Evolutionary conservation across 2,329 filamentous ascomycete genomes (phyloP).

Genomic region (Teratosphaeria destructans): DNA sequence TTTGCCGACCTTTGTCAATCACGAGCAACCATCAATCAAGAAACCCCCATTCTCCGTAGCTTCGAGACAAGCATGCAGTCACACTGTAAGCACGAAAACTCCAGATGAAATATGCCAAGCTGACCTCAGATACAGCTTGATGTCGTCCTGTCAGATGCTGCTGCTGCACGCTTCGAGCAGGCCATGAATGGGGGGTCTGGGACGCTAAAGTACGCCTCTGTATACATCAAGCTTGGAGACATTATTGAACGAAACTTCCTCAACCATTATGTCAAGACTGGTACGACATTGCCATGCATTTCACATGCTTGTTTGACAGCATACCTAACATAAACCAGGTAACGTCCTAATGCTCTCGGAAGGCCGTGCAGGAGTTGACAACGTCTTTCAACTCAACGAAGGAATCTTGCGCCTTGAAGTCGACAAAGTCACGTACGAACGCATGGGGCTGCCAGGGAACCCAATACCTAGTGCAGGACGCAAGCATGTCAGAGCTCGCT

Average conservation of each 20-base stretch:
- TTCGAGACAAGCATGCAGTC: slow-evolving; percentile 53
- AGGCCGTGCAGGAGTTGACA: slow-evolving; percentile 59
- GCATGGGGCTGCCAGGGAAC: slow-evolving; percentile 67
- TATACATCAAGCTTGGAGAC: slow-evolving; percentile 62
- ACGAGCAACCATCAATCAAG: slow-evolving; percentile 58
- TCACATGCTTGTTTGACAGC: slow-evolving; percentile 24
- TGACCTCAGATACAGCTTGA: slow-evolving; percentile 43
- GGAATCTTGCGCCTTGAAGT: slow-evolving; percentile 69
- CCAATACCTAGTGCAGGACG: slow-evolving; percentile 47
- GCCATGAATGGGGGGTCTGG: slow-evolving; percentile 11
- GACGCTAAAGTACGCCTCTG: slow-evolving; percentile 50
- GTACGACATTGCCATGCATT: slow-evolving; percentile 31
- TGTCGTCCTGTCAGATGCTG: slow-evolving; percentile 51
- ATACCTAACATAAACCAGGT: slow-evolving; percentile 32
- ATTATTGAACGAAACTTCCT: slow-evolving; percentile 69
- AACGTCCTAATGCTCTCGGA: slow-evolving; percentile 77
- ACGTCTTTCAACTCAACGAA: slow-evolving; percentile 58
- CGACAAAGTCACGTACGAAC: slow-evolving; percentile 72
- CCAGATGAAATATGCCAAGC: neutral
- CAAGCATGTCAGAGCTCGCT: slow-evolving; percentile 61
- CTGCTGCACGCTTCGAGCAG: slow-evolving; percentile 5
- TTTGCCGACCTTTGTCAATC: slow-evolving; percentile 58
- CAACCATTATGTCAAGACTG: slow-evolving; percentile 71
- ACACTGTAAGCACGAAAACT: slow-evolving; percentile 40
- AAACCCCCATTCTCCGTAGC: slow-evolving; percentile 68